Evolutionary conservation across 2,329 filamentous ascomycete species (phyloP), one percentile per base, ranked within the genome.

Genomic region (Penicillium sp.): DNA sequence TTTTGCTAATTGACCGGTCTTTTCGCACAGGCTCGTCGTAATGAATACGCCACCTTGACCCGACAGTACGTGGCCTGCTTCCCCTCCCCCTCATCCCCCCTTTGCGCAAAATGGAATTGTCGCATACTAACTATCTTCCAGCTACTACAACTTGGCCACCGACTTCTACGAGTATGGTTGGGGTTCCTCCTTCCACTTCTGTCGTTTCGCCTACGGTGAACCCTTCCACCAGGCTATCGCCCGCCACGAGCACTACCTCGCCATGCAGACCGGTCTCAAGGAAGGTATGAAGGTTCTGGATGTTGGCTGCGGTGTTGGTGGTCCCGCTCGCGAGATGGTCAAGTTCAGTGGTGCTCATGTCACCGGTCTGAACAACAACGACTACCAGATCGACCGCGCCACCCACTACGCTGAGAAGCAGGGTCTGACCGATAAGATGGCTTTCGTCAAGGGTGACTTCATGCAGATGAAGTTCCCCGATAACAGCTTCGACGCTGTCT

Each of bases 391-490:
- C 63, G 86, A 97, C 73, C 90, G 94, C 62, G 93, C 92, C n/a
- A 92, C 87, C 13, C 81, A 83, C 51, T 96, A 97, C 71, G 91
- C 92, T 2, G 77, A 83, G 58, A 91, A 91, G 76, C 91, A 96
- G 77, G 87, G 88, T 48, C 80, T 97, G 48, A 83, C 87, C 1
- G 76, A 90, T 69, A 91, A 96, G 79, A 79, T 96, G 63, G 83
- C 83, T 60, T 97, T 91, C 68, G 88, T 91, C 71, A 97, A 97
- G 84, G 93, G 92, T 49, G 93, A 97, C 71, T 99, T 99, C 75
- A 97, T 97, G 93, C 91, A 96, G 87, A 96, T 97, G 91, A 87
- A 87, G 19, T 97, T 97, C 81, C 87, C 90, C 43, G 90, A 94
- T 70, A 91, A 95, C 81, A 85, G 81, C 18, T 97, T 97, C 75